Evolutionary conservation across 2,329 filamentous ascomycete genomes (phyloP).

Genomic region (Aureobasidium sp.): DNA sequence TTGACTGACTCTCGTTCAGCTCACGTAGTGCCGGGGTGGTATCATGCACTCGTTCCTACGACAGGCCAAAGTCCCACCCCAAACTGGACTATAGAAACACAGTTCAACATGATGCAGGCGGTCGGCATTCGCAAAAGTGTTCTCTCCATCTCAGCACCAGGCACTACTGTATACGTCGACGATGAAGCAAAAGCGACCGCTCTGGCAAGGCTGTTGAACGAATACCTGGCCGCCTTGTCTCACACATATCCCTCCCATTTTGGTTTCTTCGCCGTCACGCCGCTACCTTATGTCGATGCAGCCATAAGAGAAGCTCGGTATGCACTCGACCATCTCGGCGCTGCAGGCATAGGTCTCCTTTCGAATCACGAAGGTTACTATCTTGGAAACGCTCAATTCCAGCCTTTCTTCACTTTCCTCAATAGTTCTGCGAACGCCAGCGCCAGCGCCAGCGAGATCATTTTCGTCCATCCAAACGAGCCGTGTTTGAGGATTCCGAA

Average conservation of each 20-base stretch:
- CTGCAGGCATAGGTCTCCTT: slow-evolving; percentile 44
- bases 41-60: background rate
- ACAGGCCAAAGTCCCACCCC: background rate
- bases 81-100: slow-evolving; percentile 37
- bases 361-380: slow-evolving; percentile 48
- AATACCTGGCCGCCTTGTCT: slow-evolving; percentile 33
- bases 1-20: background rate
- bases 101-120: slow-evolving; percentile 43
- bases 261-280: slow-evolving; percentile 47
- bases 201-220: slow-evolving; percentile 34
- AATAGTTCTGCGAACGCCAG: slow-evolving; percentile 21
- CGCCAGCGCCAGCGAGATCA: slow-evolving; percentile 31
- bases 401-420: slow-evolving; percentile 40
- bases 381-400: slow-evolving; percentile 39
- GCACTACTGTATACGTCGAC: slow-evolving; percentile 37
- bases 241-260: slow-evolving; percentile 32
- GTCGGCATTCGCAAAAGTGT: slow-evolving; percentile 44
- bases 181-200: slow-evolving; percentile 28
- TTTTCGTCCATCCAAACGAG: slow-evolving; percentile 50
- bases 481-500: slow-evolving; percentile 24
- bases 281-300: slow-evolving; percentile 41
- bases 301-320: slow-evolving; percentile 41
- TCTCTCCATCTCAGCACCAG: slow-evolving; percentile 47
- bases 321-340: slow-evolving; percentile 31
- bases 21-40: background rate